Conservation (phyloP, 2,329 filamentous ascomycete species). For the Fusarium sororula region DNA sequence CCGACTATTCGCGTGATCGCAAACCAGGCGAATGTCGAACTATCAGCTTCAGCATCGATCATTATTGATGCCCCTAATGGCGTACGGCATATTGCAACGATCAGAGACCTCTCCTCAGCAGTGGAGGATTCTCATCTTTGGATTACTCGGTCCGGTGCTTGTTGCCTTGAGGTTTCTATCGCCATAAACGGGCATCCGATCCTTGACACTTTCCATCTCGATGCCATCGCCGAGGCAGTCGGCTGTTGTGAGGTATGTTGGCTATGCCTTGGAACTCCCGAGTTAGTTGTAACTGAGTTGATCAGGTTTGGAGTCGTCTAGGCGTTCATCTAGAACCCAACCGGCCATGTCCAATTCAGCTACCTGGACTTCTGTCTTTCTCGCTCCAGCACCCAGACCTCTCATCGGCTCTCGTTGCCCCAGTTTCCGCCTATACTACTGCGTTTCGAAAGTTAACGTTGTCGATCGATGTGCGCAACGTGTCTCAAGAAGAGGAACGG, state of each 20-base stretch:
- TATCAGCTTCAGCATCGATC: constrained; percentile 41
- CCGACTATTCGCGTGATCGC: constrained; percentile 39
- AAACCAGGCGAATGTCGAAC: constrained; percentile 34
- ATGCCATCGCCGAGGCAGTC: constrained; percentile 32
- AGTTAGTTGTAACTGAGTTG: background rate
- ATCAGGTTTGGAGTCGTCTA: constrained; percentile 46
- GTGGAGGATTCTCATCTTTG: constrained; percentile 43
- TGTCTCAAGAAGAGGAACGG: background rate
- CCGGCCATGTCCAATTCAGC: background rate
- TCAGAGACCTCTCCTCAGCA: constrained; percentile 37
- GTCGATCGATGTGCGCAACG: constrained; percentile 35
- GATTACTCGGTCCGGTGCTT: constrained; percentile 45
- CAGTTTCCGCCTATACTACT: constrained; percentile 36
- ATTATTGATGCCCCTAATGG: constrained; percentile 38
- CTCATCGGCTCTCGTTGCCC: constrained; percentile 44
- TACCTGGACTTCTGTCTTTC: constrained; percentile 41
- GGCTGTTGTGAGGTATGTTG: constrained; percentile 41
- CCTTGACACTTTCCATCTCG: constrained; percentile 9
- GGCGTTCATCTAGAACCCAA: constrained; percentile 42
- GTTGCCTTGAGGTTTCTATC: constrained; percentile 43
- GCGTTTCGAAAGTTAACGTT: constrained; percentile 43
- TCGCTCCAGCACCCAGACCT: constrained; percentile 50
- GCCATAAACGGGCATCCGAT: constrained; percentile 31
- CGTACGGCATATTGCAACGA: constrained; percentile 13
- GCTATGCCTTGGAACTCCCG: too few species aligned